These are phyloP conservation scores for Naganishia friedmannii DNA, from an alignment of 768 basidiomycete species.

Conservation along the genomic window DNA sequence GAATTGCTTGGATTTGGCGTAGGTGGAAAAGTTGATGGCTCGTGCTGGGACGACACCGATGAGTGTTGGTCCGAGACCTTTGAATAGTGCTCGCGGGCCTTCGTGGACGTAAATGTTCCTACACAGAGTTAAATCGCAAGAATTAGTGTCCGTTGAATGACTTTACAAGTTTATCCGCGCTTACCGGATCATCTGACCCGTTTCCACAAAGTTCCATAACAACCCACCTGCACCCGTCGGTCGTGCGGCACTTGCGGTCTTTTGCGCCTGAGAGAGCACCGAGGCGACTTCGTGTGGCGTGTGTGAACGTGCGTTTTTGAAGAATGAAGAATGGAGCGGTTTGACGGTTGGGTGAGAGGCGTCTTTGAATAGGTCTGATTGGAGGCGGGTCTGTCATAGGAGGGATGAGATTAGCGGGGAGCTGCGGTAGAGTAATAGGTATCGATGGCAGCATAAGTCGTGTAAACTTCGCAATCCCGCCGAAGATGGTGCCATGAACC, in stretches of 20 bases:
- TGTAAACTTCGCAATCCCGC: background rate
- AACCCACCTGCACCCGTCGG: conserved; percentile 57
- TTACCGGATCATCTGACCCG: conserved; percentile 80
- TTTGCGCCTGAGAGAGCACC: conserved; percentile 14
- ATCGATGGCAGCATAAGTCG: no score
- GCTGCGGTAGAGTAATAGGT: background rate
- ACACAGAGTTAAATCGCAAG: background rate
- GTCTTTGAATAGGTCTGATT: conserved; percentile 74
- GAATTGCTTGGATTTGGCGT: conserved; percentile 91
- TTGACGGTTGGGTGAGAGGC: conserved; percentile 15
- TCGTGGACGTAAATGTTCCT: conserved; percentile 76
- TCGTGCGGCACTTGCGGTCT: conserved; percentile 36
- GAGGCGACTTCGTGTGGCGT: conserved; percentile 15
- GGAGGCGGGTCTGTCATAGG: conserved; percentile 67
- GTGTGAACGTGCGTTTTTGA: conserved; percentile 14
- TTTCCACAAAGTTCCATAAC: conserved; percentile 92
- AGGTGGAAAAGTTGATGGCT: conserved; percentile 96
- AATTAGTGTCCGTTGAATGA: no score
- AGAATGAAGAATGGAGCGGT: conserved; percentile 12
- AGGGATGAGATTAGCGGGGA: background rate
- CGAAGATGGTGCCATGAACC: background rate
- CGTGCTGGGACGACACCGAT: conserved; percentile 90
- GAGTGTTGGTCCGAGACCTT: conserved; percentile 87
- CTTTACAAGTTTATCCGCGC: conserved; percentile 40
- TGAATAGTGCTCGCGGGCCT: conserved; percentile 84